Conservation (phyloP, 768 basidiomycete species). For the Chalciporus sphaerocephalus region DNA sequence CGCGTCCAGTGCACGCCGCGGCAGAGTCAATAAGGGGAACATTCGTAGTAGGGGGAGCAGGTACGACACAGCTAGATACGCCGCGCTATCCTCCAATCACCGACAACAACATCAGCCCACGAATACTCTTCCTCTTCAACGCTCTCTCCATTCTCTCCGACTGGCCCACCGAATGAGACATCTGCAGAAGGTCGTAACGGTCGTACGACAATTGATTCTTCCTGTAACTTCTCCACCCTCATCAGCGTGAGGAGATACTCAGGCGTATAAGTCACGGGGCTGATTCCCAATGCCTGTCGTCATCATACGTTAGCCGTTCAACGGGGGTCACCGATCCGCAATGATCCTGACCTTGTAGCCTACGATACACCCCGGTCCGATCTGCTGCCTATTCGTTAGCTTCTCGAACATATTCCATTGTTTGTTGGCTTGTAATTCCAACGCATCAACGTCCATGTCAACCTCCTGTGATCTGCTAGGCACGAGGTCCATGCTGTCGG, state of each 20-base stretch:
- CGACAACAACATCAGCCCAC: conserved; percentile 28
- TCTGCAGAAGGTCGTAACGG: conserved; percentile 15
- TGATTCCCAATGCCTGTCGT: conserved; percentile 52
- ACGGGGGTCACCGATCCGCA: neutral
- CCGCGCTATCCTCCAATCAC: conserved; percentile 27
- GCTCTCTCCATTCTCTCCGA: conserved; percentile 15
- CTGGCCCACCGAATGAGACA: conserved; percentile 30
- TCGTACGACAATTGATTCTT: conserved; percentile 11
- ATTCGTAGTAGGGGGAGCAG: too few species aligned
- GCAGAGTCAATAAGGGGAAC: neutral
- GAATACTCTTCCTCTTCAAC: conserved; percentile 13
- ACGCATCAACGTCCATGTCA: conserved; percentile 3
- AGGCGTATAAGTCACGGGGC: conserved; percentile 55
- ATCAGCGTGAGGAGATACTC: conserved; percentile 52
- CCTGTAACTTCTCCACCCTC: conserved; percentile 28
- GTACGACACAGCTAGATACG: neutral
- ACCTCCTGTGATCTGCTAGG: neutral
- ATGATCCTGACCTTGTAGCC: conserved; percentile 46
- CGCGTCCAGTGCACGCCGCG: neutral
- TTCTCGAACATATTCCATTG: conserved; percentile 19
- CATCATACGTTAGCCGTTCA: neutral
- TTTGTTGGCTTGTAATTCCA: conserved; percentile 13
- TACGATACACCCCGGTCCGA: conserved; percentile 32
- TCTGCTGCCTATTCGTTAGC: conserved; percentile 24
- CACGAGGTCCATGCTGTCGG: neutral